Base-by-base conservation (phyloP, 495 filamentous ascomycete genomes). In the Podospora pseudopauciseta region DNA sequence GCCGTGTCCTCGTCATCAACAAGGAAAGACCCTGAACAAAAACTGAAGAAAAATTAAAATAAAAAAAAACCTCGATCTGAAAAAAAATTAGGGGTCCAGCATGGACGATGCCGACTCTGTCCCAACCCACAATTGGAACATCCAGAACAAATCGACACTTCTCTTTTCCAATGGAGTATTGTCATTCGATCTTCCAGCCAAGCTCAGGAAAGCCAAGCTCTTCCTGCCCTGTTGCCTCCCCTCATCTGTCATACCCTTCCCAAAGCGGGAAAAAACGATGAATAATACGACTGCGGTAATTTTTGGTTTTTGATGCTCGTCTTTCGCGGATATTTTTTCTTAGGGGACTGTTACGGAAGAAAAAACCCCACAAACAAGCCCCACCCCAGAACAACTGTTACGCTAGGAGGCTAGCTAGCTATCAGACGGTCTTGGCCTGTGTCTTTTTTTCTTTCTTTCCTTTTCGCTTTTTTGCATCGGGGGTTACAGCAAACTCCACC, bases 201-300 rank as follows among this genome's bases (percentile, higher is more conserved):
- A 49, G 39, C 39, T 5, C 39, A 49, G 1, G 7, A 49, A 49
- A 11, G 39, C 19, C 39, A 11, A 49, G 39, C 39, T 3, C 13
- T 11, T 11, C 39, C 39, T 49, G 39, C 39, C 39, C 39, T 49
- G 39, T 11, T 13, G 39, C 39, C 2, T 32, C 30, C 30, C 39
- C 7, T 18, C 39, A 49, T 11, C 39, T 16, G 39, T 49, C 13
- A 49, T 49, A 13, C 39, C 39, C 39, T 49, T 49, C 13, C 39
- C 39, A 5, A 49, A 49, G 13, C 6, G 6, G 39, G 39, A 44
- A 34, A 39, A 63, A 32, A 34, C 30, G 39, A 20, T 58, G 55
- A 58, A 58, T 19, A 15, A 63, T 70, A 56, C 64, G 57, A 68
- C 68, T 68, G 71, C 69, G 69, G 69, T 57, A 71, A 65, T 67